A percentile compares a stretch with the other conserved stretches of the same genome.
Evolutionary conservation across 805 yeast species (phyloP).

Genomic region (Candida krabiensis): DNA sequence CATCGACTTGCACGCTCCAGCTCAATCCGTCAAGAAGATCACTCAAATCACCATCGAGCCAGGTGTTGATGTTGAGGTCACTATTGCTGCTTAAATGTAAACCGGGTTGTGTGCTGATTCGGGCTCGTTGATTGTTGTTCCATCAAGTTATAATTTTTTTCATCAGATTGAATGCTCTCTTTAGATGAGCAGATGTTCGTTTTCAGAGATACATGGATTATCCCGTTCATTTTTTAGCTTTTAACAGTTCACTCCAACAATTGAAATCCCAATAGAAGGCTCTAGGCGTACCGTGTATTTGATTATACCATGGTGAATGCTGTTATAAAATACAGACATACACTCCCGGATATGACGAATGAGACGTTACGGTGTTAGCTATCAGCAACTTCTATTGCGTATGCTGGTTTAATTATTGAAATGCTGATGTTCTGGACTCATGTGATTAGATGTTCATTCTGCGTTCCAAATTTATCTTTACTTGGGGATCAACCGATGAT

Average conservation of each 20-base stretch:
- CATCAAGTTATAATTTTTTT: too few relatives aligned
- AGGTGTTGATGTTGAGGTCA: constrained; percentile 97
- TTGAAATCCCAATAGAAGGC: constrained; percentile 32
- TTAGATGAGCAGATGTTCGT: too few relatives aligned
- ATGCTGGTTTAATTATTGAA: background rate
- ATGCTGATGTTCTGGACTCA: too few relatives aligned
- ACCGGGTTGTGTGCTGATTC: too few relatives aligned
- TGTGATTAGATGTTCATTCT: too few relatives aligned
- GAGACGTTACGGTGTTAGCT: constrained; percentile 63
- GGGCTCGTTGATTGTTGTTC: too few relatives aligned
- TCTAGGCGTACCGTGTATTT: constrained; percentile 63
- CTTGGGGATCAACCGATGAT: too few relatives aligned
- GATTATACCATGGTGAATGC: constrained; percentile 31
- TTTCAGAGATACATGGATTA: too few relatives aligned
- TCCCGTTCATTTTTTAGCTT: too few relatives aligned
- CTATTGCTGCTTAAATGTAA: constrained; percentile 72
- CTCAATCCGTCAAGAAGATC: constrained; percentile 88
- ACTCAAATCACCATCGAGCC: constrained; percentile 98
- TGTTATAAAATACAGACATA: constrained; percentile 9
- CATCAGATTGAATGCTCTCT: too few relatives aligned
- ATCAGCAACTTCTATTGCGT: constrained; percentile 42
- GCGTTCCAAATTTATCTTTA: too few relatives aligned
- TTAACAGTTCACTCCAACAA: too few relatives aligned
- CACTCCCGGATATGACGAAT: constrained; percentile 26
- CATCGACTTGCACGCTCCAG: constrained; percentile 97